Base-by-base conservation (phyloP, 352 stramenopile genomes). In the Globisporangium alternatum region DNA sequence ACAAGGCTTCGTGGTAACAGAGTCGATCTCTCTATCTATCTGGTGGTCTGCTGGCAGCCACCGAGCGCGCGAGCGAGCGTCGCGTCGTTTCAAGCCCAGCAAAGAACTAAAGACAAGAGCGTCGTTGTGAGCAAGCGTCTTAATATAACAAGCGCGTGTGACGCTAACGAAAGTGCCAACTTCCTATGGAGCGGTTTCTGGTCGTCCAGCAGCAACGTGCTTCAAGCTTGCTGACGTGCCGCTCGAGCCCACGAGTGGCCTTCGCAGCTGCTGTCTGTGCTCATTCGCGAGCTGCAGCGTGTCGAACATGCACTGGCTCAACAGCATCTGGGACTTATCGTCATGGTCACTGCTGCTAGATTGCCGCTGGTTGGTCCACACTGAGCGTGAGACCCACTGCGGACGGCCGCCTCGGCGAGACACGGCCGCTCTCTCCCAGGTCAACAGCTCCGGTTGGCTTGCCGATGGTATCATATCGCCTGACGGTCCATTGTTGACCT, bases 221-320 rank as follows among this genome's bases (percentile, higher is more conserved):
- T 56, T 41, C 15, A 8, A 37, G 49, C 30, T 39, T 15, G 22
- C 3, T 28, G 25, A 21, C 2, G 25, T 33, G 22, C 47, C 13
- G 19, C 25, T 19, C 12, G 10, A 35, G 7, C n/a, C 5, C 30
- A 31, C 21, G 51, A 55, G 5, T 30, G 9, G 3, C 49, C 30
- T 22, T 21, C 15, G 48, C 13, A 31, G 60, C 3, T 37, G 39
- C 9, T 54, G 31, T 10, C 56, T 47, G n/a, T 30, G 55, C 35
- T 62, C 39, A 12, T 19, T 53, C 41, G 49, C 33, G 15, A 22
- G 31, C 39, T 74, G 55, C 12, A 75, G 47, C 4, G 66, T 44
- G 25, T 67, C 57, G 41, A 66, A 60, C 31, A 76, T 57, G 8
- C 69, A 76, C 41, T 78, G 65, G 2, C 59, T 44, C 31, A 76